Evolutionary conservation across 768 basidiomycete genomes (phyloP).

Genomic region (Lentinula sp.): DNA sequence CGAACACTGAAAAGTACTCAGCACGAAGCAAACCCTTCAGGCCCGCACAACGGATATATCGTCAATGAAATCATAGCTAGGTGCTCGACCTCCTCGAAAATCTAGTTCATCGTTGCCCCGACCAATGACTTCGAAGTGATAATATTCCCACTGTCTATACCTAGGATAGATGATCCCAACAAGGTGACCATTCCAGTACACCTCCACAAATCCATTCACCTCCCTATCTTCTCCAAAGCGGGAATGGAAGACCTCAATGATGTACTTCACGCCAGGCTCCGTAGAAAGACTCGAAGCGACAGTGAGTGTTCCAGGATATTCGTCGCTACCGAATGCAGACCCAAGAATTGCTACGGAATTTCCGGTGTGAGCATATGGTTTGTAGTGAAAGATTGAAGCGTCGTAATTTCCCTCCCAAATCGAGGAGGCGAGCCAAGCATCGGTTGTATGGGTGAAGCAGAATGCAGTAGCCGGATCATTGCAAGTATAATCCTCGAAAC

Average conservation of each 20-base stretch:
- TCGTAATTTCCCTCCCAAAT: slow-evolving; percentile 30
- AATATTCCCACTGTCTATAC: slow-evolving; percentile 30
- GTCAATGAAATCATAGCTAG: slow-evolving; percentile 45
- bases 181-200: slow-evolving; percentile 36
- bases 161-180: slow-evolving; percentile 28
- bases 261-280: slow-evolving; percentile 28
- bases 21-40: background rate
- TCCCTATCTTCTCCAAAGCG: slow-evolving; percentile 26
- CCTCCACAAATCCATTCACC: slow-evolving; percentile 27
- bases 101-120: slow-evolving; percentile 29
- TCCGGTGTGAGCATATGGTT: slow-evolving; percentile 33
- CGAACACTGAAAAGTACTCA: background rate
- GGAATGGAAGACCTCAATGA: slow-evolving; percentile 35
- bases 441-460: slow-evolving; percentile 30
- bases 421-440: slow-evolving; percentile 34
- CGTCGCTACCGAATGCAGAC: slow-evolving; percentile 31
- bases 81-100: slow-evolving; percentile 37
- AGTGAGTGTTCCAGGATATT: slow-evolving; percentile 30
- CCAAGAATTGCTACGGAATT: slow-evolving; percentile 34
- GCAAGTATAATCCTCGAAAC: slow-evolving; percentile 38
- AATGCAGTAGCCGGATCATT: slow-evolving; percentile 17
- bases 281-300: slow-evolving; percentile 26
- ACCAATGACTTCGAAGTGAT: slow-evolving; percentile 27
- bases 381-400: slow-evolving; percentile 38
- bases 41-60: slow-evolving; percentile 24